A percentile compares a stretch with the other conserved stretches of the same genome.
Evolutionary conservation across 495 filamentous ascomycete species (phyloP).

Genomic region (Neurospora sp.): DNA sequence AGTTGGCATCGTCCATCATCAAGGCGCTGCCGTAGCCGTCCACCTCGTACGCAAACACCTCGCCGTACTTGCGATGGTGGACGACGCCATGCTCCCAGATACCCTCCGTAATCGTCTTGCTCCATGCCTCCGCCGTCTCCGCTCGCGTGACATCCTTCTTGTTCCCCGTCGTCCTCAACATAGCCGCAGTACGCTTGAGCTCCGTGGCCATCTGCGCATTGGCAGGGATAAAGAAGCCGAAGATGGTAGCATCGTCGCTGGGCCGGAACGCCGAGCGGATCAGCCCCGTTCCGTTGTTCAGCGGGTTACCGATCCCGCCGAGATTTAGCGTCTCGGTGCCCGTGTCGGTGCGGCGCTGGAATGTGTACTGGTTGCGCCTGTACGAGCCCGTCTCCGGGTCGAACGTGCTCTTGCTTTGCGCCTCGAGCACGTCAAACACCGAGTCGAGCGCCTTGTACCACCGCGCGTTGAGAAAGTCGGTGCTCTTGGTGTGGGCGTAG

Average conservation of each 20-base stretch:
- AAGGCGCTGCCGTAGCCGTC: conserved; percentile 89
- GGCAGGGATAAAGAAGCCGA: conserved; percentile 91
- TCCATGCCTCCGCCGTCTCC: conserved; percentile 48
- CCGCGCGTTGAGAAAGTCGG: conserved; percentile 62
- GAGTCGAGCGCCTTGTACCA: conserved; percentile 76
- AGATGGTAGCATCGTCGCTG: conserved; percentile 93
- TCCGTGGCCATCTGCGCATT: conserved; percentile 96
- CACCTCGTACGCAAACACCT: conserved; percentile 93
- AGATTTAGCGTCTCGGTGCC: conserved; percentile 90
- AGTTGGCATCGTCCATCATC: conserved; percentile 96
- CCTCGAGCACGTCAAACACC: conserved; percentile 60
- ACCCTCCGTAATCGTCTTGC: conserved; percentile 59
- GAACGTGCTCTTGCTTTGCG: conserved; percentile 76
- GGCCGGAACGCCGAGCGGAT: conserved; percentile 89
- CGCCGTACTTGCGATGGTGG: conserved; percentile 68
- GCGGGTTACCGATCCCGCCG: conserved; percentile 75
- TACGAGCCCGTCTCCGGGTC: conserved; percentile 51
- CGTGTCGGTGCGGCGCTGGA: conserved; percentile 64
- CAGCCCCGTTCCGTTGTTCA: conserved; percentile 74
- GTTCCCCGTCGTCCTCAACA: conserved; percentile 52
- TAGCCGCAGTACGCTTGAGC: conserved; percentile 61
- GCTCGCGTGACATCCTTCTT: conserved; percentile 36
- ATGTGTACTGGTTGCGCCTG: conserved; percentile 70
- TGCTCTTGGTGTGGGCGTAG: conserved; percentile 66
- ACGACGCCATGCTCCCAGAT: conserved; percentile 88